Evolutionary conservation across 2,329 filamentous ascomycete species (phyloP), one percentile per base, ranked within the genome.

Genomic region (Penicillium sp.): DNA sequence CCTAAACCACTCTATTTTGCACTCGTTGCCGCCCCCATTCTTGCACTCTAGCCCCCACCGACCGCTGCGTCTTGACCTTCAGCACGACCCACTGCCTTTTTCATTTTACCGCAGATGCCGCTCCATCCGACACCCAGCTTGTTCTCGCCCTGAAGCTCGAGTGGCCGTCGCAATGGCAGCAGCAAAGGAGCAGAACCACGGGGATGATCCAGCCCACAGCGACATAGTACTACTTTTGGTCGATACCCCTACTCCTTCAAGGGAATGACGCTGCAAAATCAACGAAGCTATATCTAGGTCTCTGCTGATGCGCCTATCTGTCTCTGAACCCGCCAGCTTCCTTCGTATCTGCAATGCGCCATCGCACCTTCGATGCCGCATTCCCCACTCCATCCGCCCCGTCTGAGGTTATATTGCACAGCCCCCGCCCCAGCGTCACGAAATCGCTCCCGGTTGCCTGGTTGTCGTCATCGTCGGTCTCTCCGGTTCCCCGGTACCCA

Each of bases 31-130:
- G 22, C 37, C 35, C 35, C 31, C 22, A 41, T 45, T 33, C 28
- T 35, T 39, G 22, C 20, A 3, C 17, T 35, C 26, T 40, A 4
- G 35, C 35, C 36, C 39, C 37, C 34, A 38, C 40, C 28, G 22
- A 32, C 27, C 18, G 16, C 20, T 30, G 14, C 22, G 20, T 33
- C 7, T 32, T 31, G 38, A 14, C 32, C 30, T 38, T 38, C 15
- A 36, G 37, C 29, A 35, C 32, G 28, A 46, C 38, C 23, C 38
- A 44, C 35, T 48, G 37, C 39, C 39, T 42, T 34, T 42, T 45
- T 39, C 35, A 45, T 47, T 41, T 45, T 36, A 41, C 28, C n/a
- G 33, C 39, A 48, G 39, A 48, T 45, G 31, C 37, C 45, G 39
- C 42, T 41, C 36, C 33, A 48, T 45, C 45, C 37, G 37, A 41